Percentiles rank a stretch among this genome's conserved stretches.
Conservation (phyloP, 768 basidiomycete species). For the Boletus huronensis region DNA sequence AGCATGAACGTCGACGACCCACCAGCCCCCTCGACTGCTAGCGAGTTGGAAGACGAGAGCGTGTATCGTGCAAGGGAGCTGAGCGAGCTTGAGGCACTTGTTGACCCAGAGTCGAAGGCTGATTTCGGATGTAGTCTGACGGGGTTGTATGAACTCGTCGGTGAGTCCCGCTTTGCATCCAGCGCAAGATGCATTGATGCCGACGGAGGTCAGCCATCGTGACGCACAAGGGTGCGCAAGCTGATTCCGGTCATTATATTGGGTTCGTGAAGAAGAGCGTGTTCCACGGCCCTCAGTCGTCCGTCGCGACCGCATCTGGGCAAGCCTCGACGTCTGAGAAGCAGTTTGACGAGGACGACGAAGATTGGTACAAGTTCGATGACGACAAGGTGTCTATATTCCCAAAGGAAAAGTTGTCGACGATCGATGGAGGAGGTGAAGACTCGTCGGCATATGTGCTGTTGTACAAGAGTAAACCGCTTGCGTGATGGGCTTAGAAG, state of each 20-base stretch:
- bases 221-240: conserved; percentile 94
- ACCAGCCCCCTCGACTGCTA: conserved; percentile 18
- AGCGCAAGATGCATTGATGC: not conserved
- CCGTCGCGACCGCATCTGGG: not conserved
- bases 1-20: conserved; percentile 50
- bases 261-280: conserved; percentile 82
- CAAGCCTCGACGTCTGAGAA: conserved; percentile 14
- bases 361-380: conserved; percentile 95
- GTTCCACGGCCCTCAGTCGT: conserved; percentile 42
- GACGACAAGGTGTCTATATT: conserved; percentile 92
- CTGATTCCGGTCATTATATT: conserved; percentile 95
- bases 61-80: conserved; percentile 63
- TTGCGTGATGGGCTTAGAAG: conserved; percentile 20
- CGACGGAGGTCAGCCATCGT: conserved; percentile 62
- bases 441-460: conserved; percentile 89
- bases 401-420: conserved; percentile 75
- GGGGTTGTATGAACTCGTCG: conserved; percentile 88
- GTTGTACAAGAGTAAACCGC: conserved; percentile 67
- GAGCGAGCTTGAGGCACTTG: conserved; percentile 57
- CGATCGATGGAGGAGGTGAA: conserved; percentile 89
- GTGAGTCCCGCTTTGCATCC: conserved; percentile 41
- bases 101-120: conserved; percentile 56
- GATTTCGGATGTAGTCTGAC: conserved; percentile 75
- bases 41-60: conserved; percentile 58
- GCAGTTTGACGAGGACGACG: conserved; percentile 52